phyloP scores from a whole-genome alignment of 371 early-diverging fungal genomes.

The Ordospora pajunii region DNA sequence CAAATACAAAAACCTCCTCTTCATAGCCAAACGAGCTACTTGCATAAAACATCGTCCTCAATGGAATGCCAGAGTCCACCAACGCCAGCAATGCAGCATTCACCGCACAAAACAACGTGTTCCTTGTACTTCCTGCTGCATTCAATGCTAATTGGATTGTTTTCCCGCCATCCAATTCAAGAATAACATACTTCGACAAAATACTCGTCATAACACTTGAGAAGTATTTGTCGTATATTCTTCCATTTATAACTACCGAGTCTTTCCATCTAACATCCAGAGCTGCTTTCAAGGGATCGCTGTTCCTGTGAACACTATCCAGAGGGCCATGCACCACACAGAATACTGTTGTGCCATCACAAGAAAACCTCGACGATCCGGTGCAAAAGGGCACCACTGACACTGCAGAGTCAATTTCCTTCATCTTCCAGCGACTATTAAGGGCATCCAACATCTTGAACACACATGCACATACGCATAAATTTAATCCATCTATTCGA shows the following conservation, averaged over 20 bases:
- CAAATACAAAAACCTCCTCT: slow-evolving; percentile 38
- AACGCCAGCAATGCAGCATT: slow-evolving; percentile 35
- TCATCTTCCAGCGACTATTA: background rate
- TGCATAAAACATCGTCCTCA: slow-evolving; percentile 32
- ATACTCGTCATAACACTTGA: slow-evolving; percentile 1
- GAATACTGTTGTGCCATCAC: slow-evolving; percentile 21
- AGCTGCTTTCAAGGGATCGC: background rate
- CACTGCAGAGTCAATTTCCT: slow-evolving; percentile 4
- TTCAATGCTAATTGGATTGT: slow-evolving; percentile 4
- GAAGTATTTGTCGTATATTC: slow-evolving; percentile 21
- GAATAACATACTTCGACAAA: background rate
- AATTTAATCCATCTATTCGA: slow-evolving; percentile 2
- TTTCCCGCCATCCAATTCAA: slow-evolving; percentile 20
- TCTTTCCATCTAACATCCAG: slow-evolving; percentile 25
- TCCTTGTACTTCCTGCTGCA: background rate
- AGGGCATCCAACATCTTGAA: background rate
- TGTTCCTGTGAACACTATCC: background rate
- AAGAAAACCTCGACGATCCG: slow-evolving; percentile 24
- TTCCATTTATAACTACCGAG: background rate
- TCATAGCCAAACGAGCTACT: slow-evolving; percentile 2
- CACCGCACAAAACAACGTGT: slow-evolving; percentile 37
- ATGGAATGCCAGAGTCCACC: slow-evolving; percentile 40
- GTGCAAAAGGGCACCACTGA: background rate
- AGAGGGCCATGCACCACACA: slow-evolving; percentile 3
- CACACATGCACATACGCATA: background rate